Percentiles rank a stretch among this genome's conserved stretches.
Evolutionary conservation across 2,329 filamentous ascomycete genomes (phyloP).

Genomic region (Colletotrichum chlorophyti): DNA sequence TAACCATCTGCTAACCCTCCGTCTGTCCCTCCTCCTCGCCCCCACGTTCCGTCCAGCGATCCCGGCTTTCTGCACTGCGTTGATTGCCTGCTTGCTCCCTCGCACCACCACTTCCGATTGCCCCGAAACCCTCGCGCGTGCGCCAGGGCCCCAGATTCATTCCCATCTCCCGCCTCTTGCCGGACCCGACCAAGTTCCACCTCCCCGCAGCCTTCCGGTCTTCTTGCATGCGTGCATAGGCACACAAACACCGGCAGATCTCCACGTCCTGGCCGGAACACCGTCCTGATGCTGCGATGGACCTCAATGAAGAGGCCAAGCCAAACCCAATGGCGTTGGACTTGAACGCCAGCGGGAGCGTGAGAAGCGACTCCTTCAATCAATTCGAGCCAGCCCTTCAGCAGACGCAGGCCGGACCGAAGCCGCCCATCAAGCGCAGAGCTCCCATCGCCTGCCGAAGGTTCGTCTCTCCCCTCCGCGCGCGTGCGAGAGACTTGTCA

Average conservation of each 20-base stretch:
- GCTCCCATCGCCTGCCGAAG: conserved; percentile 60
- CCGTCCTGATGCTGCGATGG: conserved; percentile 19
- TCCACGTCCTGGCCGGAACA: background rate
- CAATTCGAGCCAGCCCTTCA: conserved; percentile 3
- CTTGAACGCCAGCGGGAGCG: conserved; percentile 9
- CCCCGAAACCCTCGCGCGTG: conserved; percentile 14
- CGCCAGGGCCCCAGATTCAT: conserved; percentile 6
- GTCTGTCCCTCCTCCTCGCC: no score
- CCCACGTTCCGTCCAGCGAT: conserved; percentile 8
- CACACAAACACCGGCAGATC: background rate
- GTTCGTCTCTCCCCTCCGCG: conserved; percentile 39
- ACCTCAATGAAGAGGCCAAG: conserved; percentile 27
- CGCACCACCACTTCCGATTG: background rate
- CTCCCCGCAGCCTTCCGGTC: conserved; percentile 4
- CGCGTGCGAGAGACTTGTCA: no score
- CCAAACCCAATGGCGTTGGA: conserved; percentile 18
- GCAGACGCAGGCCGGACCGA: conserved; percentile 12
- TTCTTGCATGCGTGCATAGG: background rate
- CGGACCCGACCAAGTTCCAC: conserved; percentile 6
- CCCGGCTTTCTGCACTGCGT: conserved; percentile 4
- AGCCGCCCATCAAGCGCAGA: conserved; percentile 51
- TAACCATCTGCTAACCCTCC: no score
- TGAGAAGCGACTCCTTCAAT: conserved; percentile 11
- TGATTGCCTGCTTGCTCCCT: conserved; percentile 3
- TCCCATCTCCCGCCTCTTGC: conserved; percentile 3